These are phyloP conservation scores for Aspergillus sp. DNA, from an alignment of 2,329 filamentous ascomycete genomes.

Conservation along the genomic window DNA sequence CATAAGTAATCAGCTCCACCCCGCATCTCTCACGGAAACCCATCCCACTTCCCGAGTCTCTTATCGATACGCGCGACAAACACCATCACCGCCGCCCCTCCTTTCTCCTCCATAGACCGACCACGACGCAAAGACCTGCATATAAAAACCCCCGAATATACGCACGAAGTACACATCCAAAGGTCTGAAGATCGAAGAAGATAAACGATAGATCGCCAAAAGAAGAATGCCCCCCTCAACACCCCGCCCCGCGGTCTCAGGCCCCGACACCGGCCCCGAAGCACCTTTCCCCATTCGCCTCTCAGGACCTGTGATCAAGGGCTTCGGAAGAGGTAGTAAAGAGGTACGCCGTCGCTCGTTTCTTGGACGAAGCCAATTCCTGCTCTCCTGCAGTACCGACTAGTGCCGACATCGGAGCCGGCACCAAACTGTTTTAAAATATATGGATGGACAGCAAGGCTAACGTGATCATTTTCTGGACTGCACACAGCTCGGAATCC, in stretches of 20 bases:
- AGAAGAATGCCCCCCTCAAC: conserved; percentile 51
- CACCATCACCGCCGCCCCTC: not conserved
- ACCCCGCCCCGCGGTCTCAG: conserved; percentile 71
- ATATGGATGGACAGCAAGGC: not conserved
- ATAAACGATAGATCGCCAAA: conserved; percentile 1
- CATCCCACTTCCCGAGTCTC: not conserved
- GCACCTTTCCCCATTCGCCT: conserved; percentile 81
- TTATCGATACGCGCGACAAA: conserved; percentile 10
- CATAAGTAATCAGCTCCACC: no score
- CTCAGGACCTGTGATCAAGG: conserved; percentile 85
- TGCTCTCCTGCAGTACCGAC: not conserved
- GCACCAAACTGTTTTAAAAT: not conserved
- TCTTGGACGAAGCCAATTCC: not conserved
- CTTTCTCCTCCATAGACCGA: not conserved
- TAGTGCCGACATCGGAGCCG: no score
- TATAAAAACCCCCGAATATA: not conserved
- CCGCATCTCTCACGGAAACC: not conserved
- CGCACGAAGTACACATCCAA: no score
- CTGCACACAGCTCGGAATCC: conserved; percentile 77
- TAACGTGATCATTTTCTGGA: not conserved
- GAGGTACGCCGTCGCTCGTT: conserved; percentile 61
- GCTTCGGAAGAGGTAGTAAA: conserved; percentile 91
- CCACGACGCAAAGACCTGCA: not conserved
- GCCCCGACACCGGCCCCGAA: conserved; percentile 72
- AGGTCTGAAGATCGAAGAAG: not conserved